These are phyloP conservation scores for Iris pallida DNA, from an alignment of 116 monocot genomes.

Conservation along the genomic window DNA sequence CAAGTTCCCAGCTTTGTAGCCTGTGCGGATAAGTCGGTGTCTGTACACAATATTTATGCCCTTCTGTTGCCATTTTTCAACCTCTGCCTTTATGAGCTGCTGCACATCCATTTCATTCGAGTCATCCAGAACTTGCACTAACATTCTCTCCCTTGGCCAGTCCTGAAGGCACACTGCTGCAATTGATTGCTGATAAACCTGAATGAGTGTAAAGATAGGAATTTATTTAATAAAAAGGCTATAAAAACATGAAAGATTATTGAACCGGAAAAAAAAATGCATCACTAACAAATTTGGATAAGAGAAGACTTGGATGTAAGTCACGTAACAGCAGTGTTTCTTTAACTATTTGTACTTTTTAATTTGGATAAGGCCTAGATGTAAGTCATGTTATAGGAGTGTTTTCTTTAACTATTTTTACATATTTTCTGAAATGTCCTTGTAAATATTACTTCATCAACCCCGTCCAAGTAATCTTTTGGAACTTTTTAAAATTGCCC, in stretches of 20 bases:
- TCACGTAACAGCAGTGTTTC: no score
- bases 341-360: no score
- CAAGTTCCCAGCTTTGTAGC: constrained; percentile 66
- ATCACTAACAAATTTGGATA: not conserved
- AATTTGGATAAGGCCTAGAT: not conserved
- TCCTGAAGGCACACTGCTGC: constrained; percentile 59
- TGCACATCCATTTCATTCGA: constrained; percentile 60
- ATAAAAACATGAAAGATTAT: not conserved
- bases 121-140: constrained; percentile 63
- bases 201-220: not conserved
- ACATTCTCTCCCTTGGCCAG: constrained; percentile 71
- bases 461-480: no score
- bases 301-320: not conserved
- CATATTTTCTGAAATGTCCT: no score
- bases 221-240: not conserved
- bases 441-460: no score
- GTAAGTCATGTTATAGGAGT: no score
- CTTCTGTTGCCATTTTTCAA: constrained; percentile 67
- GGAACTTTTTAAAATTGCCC: no score
- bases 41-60: constrained; percentile 49
- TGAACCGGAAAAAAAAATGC: not conserved
- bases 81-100: constrained; percentile 63
- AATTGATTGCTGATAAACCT: constrained; percentile 70
- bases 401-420: no score
- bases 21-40: constrained; percentile 52